phyloP scores from a whole-genome alignment of 768 basidiomycete species.

The Sporobolomyces phaffii region DNA sequence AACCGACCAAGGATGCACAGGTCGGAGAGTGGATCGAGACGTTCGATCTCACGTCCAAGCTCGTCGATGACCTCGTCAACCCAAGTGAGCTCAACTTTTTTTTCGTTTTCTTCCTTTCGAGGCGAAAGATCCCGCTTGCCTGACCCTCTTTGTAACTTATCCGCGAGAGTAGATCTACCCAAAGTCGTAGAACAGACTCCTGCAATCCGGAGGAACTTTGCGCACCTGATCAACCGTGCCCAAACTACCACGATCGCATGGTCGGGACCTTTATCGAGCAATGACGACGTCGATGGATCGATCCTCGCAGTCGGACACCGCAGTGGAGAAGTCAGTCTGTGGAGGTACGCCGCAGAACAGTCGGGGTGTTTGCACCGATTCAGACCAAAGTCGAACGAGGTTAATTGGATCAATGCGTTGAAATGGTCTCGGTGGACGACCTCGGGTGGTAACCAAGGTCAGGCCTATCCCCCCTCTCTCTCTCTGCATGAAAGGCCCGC shows the following conservation, averaged over 20 bases:
- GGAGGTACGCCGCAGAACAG: not conserved
- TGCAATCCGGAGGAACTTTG: not conserved
- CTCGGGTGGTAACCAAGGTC: too few relatives aligned
- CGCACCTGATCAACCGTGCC: not conserved
- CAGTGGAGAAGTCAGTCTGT: constrained; percentile 3
- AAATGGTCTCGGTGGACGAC: constrained; percentile 1
- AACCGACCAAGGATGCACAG: constrained; percentile 12
- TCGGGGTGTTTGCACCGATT: not conserved
- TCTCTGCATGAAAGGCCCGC: not conserved
- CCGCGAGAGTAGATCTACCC: not conserved
- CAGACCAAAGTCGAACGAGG: not conserved
- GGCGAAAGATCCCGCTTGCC: not conserved
- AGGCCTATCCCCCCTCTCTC: not conserved
- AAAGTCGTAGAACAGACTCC: not conserved
- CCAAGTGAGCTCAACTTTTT: not conserved
- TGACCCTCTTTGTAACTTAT: too few relatives aligned
- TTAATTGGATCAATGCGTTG: constrained; percentile 10
- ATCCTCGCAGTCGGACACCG: constrained; percentile 1
- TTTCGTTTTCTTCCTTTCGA: not conserved
- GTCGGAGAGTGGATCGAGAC: constrained; percentile 29
- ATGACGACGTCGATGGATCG: not conserved
- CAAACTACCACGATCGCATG: constrained; percentile 4
- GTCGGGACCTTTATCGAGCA: not conserved
- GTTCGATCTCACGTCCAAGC: constrained; percentile 12
- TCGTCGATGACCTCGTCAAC: not conserved